Evolutionary conservation across 2,329 filamentous ascomycete species (phyloP).

Genomic region (Elsinoe perseae): DNA sequence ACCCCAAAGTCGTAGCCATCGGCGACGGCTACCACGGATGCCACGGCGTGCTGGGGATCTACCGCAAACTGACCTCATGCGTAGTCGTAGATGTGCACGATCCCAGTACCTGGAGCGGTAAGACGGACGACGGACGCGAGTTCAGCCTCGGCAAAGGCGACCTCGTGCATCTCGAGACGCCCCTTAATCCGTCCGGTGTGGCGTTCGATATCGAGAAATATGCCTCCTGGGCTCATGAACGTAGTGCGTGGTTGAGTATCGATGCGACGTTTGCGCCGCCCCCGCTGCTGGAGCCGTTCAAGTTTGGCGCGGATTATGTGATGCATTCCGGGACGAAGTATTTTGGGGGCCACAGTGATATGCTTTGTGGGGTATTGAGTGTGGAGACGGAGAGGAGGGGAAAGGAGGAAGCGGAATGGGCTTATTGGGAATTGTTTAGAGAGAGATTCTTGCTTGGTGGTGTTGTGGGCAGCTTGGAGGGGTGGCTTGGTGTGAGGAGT

Average conservation of each 20-base stretch:
- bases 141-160: constrained; percentile 67
- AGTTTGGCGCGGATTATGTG: constrained; percentile 70
- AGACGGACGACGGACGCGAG: constrained; percentile 46
- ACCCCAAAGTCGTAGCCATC: constrained; percentile 76
- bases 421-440: constrained; percentile 46
- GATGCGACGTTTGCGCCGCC: constrained; percentile 93
- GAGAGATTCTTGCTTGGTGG: constrained; percentile 73
- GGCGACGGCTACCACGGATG: constrained; percentile 87
- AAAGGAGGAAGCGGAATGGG: constrained; percentile 43
- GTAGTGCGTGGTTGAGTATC: constrained; percentile 70
- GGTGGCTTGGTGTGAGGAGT: constrained; percentile 84
- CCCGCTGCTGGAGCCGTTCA: constrained; percentile 77
- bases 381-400: constrained; percentile 40
- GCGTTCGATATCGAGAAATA: constrained; percentile 66
- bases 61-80: constrained; percentile 68
- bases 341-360: constrained; percentile 87
- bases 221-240: constrained; percentile 61
- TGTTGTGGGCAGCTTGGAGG: constrained; percentile 83
- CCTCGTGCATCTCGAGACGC: constrained; percentile 85
- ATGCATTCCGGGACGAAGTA: constrained; percentile 97
- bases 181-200: constrained; percentile 81
- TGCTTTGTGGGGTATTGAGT: constrained; percentile 78
- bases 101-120: constrained; percentile 25
- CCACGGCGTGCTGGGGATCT: constrained; percentile 70
- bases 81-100: constrained; percentile 58